Evolutionary conservation across 2,329 filamentous ascomycete species (phyloP).

Genomic region (Colletotrichum australisinense): DNA sequence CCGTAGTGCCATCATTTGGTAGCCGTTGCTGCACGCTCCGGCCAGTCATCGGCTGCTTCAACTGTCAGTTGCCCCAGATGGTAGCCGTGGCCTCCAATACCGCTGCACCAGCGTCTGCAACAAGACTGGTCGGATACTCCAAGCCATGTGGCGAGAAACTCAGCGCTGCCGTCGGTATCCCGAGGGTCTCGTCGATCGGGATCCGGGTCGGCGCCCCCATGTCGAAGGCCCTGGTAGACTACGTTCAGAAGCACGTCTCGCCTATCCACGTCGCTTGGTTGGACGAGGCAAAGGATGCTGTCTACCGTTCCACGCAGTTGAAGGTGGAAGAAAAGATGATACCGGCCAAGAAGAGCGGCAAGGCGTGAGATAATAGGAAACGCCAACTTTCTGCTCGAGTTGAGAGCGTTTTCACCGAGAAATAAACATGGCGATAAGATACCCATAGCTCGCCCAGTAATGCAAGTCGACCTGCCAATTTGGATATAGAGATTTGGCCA

Average conservation of each 20-base stretch:
- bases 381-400: neutral
- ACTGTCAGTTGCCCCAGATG: conserved; percentile 70
- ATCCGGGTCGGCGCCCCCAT: conserved; percentile 67
- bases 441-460: neutral
- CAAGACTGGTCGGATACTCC: conserved; percentile 72
- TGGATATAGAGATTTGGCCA: neutral
- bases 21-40: too few relatives aligned
- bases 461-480: neutral
- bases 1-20: too few relatives aligned
- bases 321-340: conserved; percentile 32
- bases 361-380: neutral
- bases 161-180: conserved; percentile 67
- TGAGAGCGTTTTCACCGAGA: neutral
- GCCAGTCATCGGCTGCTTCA: conserved; percentile 68
- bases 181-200: conserved; percentile 73
- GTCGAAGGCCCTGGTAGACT: conserved; percentile 66
- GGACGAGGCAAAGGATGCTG: conserved; percentile 35
- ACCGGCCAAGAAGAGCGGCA: conserved; percentile 26
- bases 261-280: conserved; percentile 67
- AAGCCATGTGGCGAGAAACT: conserved; percentile 69
- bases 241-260: conserved; percentile 63
- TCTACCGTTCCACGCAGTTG: conserved; percentile 44
- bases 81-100: conserved; percentile 60
- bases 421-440: neutral
- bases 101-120: conserved; percentile 51